phyloP scores from a whole-genome alignment of 208 protist species.

The Wallacemonas sp. region DNA sequence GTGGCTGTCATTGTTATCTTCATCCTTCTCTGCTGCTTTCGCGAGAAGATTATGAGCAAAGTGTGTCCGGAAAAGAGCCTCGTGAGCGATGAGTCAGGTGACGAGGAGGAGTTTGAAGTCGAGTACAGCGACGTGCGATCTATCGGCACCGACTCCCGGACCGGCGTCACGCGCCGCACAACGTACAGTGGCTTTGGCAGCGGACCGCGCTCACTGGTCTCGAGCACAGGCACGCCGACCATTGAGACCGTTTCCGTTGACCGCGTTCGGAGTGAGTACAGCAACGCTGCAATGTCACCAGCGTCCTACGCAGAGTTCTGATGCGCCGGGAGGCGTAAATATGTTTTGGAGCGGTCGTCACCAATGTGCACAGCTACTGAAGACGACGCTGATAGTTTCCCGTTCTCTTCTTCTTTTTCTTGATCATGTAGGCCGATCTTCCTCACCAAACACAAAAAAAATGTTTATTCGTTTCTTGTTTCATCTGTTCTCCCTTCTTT shows the following conservation, averaged over 20 bases:
- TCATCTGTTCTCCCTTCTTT: no score
- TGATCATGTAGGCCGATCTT: no score
- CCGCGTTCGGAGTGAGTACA: not conserved
- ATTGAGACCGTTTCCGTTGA: conserved; percentile 6
- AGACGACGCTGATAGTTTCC: not conserved
- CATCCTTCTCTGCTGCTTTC: conserved; percentile 16
- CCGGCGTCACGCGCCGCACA: not conserved
- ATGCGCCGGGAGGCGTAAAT: no score
- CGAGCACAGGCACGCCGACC: not conserved
- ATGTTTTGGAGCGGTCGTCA: no score
- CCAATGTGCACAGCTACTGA: not conserved
- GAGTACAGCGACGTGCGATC: not conserved
- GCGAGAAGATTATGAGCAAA: conserved; percentile 12
- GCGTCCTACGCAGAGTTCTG: not conserved
- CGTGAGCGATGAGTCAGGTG: not conserved
- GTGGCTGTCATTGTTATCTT: conserved; percentile 8
- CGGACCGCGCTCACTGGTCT: not conserved
- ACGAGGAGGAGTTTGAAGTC: conserved; percentile 11
- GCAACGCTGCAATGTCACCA: not conserved
- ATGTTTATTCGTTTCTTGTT: no score
- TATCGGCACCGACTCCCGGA: not conserved
- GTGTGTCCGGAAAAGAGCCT: conserved; percentile 13
- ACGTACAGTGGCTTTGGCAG: not conserved
- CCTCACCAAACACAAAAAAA: no score
- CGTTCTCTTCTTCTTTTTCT: no score